phyloP scores from a whole-genome alignment of 164 flowering plant species.

The Vitis amurensis region DNA sequence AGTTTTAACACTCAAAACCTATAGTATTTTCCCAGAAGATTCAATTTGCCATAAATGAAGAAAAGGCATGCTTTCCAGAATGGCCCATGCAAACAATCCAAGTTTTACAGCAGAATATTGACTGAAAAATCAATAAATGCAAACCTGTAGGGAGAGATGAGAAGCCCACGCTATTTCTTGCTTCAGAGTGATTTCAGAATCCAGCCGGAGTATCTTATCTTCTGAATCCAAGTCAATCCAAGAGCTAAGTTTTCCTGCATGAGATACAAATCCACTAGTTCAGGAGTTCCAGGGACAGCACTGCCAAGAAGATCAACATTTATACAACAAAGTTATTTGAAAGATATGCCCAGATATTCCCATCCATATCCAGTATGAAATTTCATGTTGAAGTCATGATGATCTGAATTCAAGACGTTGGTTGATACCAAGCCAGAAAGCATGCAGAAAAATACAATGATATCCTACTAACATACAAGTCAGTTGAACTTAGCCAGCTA shows the following conservation, averaged over 20 bases:
- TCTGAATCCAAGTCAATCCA: slow-evolving; percentile 99
- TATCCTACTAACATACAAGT: too few relatives aligned
- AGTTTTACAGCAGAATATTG: not conserved
- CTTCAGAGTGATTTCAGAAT: slow-evolving; percentile 84
- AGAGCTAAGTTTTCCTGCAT: slow-evolving; percentile 88
- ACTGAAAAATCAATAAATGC: not conserved
- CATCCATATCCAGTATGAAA: too few relatives aligned
- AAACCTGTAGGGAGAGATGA: slow-evolving; percentile 94
- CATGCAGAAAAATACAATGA: too few relatives aligned
- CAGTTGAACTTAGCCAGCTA: too few relatives aligned
- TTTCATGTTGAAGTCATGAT: too few relatives aligned
- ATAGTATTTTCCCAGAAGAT: not conserved
- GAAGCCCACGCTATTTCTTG: slow-evolving; percentile 98
- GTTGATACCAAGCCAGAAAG: too few relatives aligned
- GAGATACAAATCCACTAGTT: slow-evolving; percentile 7
- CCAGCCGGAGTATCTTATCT: slow-evolving; percentile 70
- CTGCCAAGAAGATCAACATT: too few relatives aligned
- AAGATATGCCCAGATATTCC: too few relatives aligned
- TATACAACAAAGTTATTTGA: too few relatives aligned
- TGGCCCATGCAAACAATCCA: not conserved
- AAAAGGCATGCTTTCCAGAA: not conserved
- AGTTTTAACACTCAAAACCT: too few relatives aligned
- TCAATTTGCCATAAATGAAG: not conserved
- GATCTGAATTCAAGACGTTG: too few relatives aligned
- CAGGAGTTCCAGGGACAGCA: not conserved